These are phyloP conservation scores for Binderoboletus segoi DNA, from an alignment of 1,284 basidiomycete genomes.

Conservation along the genomic window DNA sequence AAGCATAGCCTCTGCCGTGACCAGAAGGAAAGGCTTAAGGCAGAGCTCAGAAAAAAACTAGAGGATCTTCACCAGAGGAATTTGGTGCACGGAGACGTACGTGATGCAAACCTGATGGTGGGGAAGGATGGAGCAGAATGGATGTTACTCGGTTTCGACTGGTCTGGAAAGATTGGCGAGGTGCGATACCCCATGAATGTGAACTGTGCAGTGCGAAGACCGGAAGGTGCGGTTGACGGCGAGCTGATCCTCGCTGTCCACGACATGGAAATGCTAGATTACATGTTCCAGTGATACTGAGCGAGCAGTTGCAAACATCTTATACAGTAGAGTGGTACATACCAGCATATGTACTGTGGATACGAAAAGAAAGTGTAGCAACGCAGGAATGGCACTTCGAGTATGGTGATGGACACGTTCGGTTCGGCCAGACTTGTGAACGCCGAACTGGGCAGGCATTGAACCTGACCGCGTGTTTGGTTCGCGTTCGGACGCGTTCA, in stretches of 20 bases:
- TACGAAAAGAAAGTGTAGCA: too few species aligned
- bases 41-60: background rate
- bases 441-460: background rate
- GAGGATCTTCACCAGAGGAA: constrained; percentile 10
- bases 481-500: background rate
- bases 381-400: too few species aligned
- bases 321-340: too few species aligned
- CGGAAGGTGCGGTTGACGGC: constrained; percentile 1
- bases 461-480: background rate
- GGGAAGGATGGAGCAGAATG: background rate
- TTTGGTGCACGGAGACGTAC: constrained; percentile 24
- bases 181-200: constrained; percentile 18
- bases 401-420: background rate
- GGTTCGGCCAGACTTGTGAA: background rate
- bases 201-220: background rate
- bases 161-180: constrained; percentile 1
- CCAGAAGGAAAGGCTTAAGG: background rate
- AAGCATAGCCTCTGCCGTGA: background rate
- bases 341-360: too few species aligned
- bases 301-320: too few species aligned
- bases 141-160: constrained; percentile 26
- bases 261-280: constrained; percentile 4
- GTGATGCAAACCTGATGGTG: constrained; percentile 22
- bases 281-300: background rate
- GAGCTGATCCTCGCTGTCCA: background rate